Evolutionary conservation across 140 eudicot genomes (phyloP).

Genomic region (Artemisia princeps): DNA sequence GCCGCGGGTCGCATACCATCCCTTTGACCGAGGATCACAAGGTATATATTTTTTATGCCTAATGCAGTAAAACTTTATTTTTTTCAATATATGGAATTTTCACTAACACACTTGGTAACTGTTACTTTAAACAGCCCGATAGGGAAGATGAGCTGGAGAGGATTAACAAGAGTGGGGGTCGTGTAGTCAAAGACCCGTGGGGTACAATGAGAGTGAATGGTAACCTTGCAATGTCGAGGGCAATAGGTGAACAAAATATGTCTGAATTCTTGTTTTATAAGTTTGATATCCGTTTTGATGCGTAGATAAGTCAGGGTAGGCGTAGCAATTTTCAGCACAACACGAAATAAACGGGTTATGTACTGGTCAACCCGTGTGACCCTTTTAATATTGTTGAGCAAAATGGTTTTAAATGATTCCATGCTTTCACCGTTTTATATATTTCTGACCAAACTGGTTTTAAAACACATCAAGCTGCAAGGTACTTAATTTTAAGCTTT

Average conservation of each 20-base stretch:
- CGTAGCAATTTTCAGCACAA: too few species aligned
- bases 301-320: not conserved
- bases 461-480: too few species aligned
- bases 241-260: constrained; percentile 24
- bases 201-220: constrained; percentile 33
- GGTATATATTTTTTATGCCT: constrained; percentile 12
- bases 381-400: too few species aligned
- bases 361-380: too few species aligned
- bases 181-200: not conserved
- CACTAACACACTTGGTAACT: too few species aligned
- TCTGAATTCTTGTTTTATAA: not conserved
- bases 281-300: not conserved
- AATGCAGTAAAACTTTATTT: too few species aligned
- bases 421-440: too few species aligned
- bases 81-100: too few species aligned
- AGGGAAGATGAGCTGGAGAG: constrained; percentile 33
- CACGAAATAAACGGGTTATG: too few species aligned
- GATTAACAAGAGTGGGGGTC: constrained; percentile 26
- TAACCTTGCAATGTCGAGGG: constrained; percentile 35
- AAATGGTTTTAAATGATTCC: too few species aligned
- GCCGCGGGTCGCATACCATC: constrained; percentile 23
- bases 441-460: too few species aligned
- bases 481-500: too few species aligned
- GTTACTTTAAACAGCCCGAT: constrained; percentile 27
- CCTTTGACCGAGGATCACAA: constrained; percentile 23